phyloP scores from a whole-genome alignment of 2,329 filamentous ascomycete species.

The Pseudogymnoascus sp. region DNA sequence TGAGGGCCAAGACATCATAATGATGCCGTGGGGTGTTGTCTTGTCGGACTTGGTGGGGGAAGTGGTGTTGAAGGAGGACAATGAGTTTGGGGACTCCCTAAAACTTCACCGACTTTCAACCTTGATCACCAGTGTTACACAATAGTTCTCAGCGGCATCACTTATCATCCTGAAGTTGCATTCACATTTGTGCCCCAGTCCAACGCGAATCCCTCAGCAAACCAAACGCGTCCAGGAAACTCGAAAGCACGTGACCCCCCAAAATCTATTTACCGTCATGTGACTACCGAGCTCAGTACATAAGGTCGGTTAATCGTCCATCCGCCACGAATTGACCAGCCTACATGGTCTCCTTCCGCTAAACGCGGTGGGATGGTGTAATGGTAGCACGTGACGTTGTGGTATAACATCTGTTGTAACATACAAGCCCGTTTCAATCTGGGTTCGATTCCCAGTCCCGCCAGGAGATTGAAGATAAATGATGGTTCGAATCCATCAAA shows the following conservation, averaged over 20 bases:
- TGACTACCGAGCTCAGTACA: not conserved
- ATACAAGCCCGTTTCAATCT: slow-evolving; percentile 28
- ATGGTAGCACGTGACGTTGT: slow-evolving; percentile 18
- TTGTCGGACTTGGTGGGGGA: not conserved
- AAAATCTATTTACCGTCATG: not conserved
- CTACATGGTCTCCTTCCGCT: slow-evolving; percentile 2
- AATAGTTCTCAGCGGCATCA: not conserved
- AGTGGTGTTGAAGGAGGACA: not conserved
- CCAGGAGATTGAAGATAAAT: slow-evolving; percentile 23
- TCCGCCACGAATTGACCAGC: slow-evolving; percentile 4
- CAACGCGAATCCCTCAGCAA: not conserved
- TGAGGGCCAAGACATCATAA: not conserved
- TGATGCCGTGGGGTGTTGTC: not conserved
- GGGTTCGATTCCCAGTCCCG: slow-evolving; percentile 31
- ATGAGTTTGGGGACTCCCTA: not conserved
- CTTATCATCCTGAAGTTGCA: not conserved
- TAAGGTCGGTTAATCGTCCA: not conserved
- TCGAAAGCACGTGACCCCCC: not conserved
- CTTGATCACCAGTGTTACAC: not conserved
- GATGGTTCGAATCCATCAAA: slow-evolving; percentile 22
- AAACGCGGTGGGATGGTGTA: slow-evolving; percentile 8
- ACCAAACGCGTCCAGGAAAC: not conserved
- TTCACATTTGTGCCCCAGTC: not conserved
- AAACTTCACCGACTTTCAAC: not conserved
- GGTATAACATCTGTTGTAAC: slow-evolving; percentile 17